Evolutionary conservation across 768 basidiomycete species (phyloP).

Genomic region (Psilocybe azurescens): DNA sequence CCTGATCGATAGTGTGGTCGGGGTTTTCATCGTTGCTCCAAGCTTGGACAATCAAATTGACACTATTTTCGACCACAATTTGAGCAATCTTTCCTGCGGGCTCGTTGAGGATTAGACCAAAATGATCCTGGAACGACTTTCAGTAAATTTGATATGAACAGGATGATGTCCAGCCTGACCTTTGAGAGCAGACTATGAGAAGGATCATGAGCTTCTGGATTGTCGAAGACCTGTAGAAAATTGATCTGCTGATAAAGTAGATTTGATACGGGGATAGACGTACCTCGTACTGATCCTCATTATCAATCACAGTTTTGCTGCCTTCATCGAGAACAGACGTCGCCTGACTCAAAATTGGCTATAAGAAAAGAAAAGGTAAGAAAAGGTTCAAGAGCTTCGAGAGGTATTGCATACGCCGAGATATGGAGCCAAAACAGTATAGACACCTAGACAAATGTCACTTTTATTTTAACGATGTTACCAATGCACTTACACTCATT

Average conservation of each 20-base stretch:
- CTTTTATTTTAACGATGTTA: neutral
- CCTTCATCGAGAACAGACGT: conserved; percentile 62
- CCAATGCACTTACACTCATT: conserved; percentile 58
- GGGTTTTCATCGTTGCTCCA: conserved; percentile 54
- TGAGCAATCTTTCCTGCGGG: conserved; percentile 78
- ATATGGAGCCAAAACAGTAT: conserved; percentile 71
- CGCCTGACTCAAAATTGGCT: conserved; percentile 68
- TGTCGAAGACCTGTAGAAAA: conserved; percentile 61
- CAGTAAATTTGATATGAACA: neutral
- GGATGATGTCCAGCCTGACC: conserved; percentile 33
- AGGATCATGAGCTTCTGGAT: conserved; percentile 71
- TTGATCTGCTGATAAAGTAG: neutral
- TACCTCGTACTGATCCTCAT: conserved; percentile 70
- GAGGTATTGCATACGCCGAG: conserved; percentile 46
- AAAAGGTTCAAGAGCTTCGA: neutral
- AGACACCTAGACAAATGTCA: conserved; percentile 49
- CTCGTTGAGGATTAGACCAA: conserved; percentile 73
- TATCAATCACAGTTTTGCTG: conserved; percentile 72
- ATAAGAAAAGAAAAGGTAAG: conserved; percentile 45
- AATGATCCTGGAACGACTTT: conserved; percentile 58
- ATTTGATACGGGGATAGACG: neutral
- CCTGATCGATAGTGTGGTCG: conserved; percentile 49
- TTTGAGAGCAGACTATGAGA: conserved; percentile 77
- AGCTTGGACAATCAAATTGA: conserved; percentile 63
- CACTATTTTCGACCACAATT: conserved; percentile 65